phyloP scores from a whole-genome alignment of 192 early-diverging fungal genomes.

The Gryganskiella cystojenkinii region DNA sequence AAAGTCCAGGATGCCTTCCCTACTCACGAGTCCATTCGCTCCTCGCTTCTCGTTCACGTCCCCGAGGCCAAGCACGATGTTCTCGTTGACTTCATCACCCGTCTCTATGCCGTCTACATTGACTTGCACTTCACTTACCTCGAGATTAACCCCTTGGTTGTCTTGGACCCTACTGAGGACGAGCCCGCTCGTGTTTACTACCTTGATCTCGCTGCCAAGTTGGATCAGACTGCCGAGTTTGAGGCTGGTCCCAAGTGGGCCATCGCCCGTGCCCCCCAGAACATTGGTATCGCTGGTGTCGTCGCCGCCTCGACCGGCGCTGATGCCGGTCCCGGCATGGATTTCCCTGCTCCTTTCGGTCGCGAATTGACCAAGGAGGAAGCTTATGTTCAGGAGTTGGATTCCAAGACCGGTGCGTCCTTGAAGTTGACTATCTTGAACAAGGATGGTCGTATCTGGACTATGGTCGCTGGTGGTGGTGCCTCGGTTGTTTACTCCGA shows the following conservation, averaged over 20 bases:
- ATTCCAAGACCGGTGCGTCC: constrained; percentile 97
- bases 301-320: constrained; percentile 37
- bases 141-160: constrained; percentile 98
- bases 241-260: constrained; percentile 97
- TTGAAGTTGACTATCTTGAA: constrained; percentile 97
- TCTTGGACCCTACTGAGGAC: constrained; percentile 69
- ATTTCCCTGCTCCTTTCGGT: constrained; percentile 97
- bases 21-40: constrained; percentile 66
- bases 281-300: constrained; percentile 50
- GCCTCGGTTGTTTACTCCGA: constrained; percentile 95
- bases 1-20: constrained; percentile 85
- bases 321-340: constrained; percentile 87
- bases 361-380: constrained; percentile 95
- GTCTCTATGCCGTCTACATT: constrained; percentile 93
- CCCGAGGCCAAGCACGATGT: constrained; percentile 72
- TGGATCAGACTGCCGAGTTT: constrained; percentile 98
- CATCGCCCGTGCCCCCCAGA: constrained; percentile 72
- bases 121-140: constrained; percentile 98
- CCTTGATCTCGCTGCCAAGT: constrained; percentile 95
- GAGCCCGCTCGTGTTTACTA: constrained; percentile 81
- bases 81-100: constrained; percentile 89
- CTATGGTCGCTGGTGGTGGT: constrained; percentile 99
- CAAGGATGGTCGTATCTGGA: constrained; percentile 94
- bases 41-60: constrained; percentile 75
- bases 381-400: constrained; percentile 96